Percentiles rank a stretch among this genome's conserved stretches.
Conservation (phyloP, 1,139 yeast species). For the Sugiyamaella novakii region DNA sequence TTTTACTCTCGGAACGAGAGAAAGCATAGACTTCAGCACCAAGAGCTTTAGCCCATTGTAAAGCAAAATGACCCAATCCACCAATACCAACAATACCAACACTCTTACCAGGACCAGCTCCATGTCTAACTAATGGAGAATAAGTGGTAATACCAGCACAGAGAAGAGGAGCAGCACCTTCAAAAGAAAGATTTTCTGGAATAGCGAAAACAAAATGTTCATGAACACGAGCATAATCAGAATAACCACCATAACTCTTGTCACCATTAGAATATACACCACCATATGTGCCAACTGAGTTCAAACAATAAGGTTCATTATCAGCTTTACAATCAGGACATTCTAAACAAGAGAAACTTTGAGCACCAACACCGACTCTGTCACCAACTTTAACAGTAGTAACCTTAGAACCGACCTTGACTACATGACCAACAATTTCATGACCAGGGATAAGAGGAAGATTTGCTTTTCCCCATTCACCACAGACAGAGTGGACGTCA, state of each 20-base stretch:
- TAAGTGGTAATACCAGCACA: slow-evolving; percentile 70
- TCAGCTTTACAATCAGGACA: slow-evolving; percentile 22
- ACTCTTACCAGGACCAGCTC: slow-evolving; percentile 50
- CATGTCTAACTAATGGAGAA: slow-evolving; percentile 57
- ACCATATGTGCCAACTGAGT: slow-evolving; percentile 20
- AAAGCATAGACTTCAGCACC: slow-evolving; percentile 56
- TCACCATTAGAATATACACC: slow-evolving; percentile 19
- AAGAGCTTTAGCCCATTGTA: slow-evolving; percentile 55
- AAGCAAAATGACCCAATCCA: slow-evolving; percentile 60
- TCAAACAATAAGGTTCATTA: slow-evolving; percentile 20
- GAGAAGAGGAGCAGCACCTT: slow-evolving; percentile 56
- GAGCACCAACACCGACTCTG: slow-evolving; percentile 60
- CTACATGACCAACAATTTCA: slow-evolving; percentile 69
- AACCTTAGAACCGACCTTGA: slow-evolving; percentile 64
- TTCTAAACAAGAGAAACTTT: slow-evolving; percentile 21
- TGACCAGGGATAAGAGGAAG: slow-evolving; percentile 54
- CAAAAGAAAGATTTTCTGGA: slow-evolving; percentile 50
- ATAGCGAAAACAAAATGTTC: slow-evolving; percentile 57
- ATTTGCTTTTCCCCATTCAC: slow-evolving; percentile 46
- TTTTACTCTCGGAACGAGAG: slow-evolving; percentile 50
- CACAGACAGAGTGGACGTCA: slow-evolving; percentile 53
- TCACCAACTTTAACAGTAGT: slow-evolving; percentile 43
- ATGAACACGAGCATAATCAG: slow-evolving; percentile 57
- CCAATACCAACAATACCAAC: slow-evolving; percentile 60
- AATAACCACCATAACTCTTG: slow-evolving; percentile 59